These are phyloP conservation scores for Phytophthora sp. DNA, from an alignment of 352 stramenopile genomes.

Conservation along the genomic window DNA sequence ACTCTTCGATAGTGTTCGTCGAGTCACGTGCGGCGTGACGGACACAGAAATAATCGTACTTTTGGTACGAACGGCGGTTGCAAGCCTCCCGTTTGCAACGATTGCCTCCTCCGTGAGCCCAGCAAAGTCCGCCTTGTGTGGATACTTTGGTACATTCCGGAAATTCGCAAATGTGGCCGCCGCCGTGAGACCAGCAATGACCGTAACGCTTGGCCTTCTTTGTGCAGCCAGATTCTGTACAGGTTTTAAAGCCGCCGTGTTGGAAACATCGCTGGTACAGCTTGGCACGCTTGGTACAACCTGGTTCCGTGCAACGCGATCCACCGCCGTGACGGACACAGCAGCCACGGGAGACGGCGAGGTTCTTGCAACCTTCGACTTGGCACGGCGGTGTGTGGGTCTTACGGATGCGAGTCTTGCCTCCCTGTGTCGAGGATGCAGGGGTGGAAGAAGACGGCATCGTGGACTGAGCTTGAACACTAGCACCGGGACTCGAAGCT, in stretches of 20 bases:
- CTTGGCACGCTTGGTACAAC: slow-evolving; percentile 65
- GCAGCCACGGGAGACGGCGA: slow-evolving; percentile 52
- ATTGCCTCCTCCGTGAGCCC: too few relatives aligned
- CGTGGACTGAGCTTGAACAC: slow-evolving; percentile 1
- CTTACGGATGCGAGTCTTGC: slow-evolving; percentile 37
- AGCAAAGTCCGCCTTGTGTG: too few relatives aligned
- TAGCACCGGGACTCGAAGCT: slow-evolving; percentile 19
- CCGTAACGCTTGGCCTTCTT: slow-evolving; percentile 74
- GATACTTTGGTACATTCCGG: too few relatives aligned
- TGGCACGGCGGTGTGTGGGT: slow-evolving; percentile 56
- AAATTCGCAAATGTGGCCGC: too few relatives aligned
- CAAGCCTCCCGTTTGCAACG: slow-evolving; percentile 55
- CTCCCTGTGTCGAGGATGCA: slow-evolving; percentile 9
- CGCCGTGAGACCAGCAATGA: slow-evolving; percentile 75
- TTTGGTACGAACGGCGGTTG: slow-evolving; percentile 67
- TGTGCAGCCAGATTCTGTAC: slow-evolving; percentile 54
- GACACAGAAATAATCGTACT: slow-evolving; percentile 64
- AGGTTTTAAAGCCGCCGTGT: slow-evolving; percentile 72
- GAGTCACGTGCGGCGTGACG: slow-evolving; percentile 32
- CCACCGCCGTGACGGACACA: slow-evolving; percentile 62
- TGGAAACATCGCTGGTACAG: slow-evolving; percentile 73
- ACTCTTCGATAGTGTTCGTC: neutral
- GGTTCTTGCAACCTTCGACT: slow-evolving; percentile 65
- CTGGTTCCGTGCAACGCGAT: slow-evolving; percentile 48
- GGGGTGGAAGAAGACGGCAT: slow-evolving; percentile 11